Base-by-base conservation (phyloP, 78 protist genomes). In the Dictyostelium brefeldianum region DNA sequence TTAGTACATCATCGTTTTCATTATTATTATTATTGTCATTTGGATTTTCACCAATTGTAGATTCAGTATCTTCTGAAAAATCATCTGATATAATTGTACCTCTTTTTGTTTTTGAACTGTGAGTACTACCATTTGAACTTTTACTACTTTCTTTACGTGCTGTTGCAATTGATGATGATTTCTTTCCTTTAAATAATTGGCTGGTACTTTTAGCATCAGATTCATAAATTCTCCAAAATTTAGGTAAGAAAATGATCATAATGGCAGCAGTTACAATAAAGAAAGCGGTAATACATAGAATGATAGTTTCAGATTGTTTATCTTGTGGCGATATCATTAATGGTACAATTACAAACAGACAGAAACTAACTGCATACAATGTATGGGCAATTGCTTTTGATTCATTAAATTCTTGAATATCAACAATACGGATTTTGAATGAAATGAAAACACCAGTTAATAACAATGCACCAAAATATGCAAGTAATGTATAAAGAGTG, bases 361-460 rank as follows among this genome's bases (percentile, higher is more conserved):
- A 54, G 41, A 78, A 78, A 48, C 41, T 10, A 12, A 78, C 31
- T 0, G 83, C 83, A 36, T 78, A 78, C 1, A 78, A 51, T 1
- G 64, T 51, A 12, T 11, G 8, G 0, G 83, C 83, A 56, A 78
- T 65, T 4, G 89, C 22, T 51, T 12, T 51, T 1, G 15, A 3
- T 50, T 75, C 81, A 12, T 75, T 75, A 22, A 75, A 75, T 8
- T 75, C 81, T 50, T 50, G 46, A 1, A 75, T 75, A 53, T 75
- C 81, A 2, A 75, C 64, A 46, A 5, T 50, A 25, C 81, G 22
- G 43, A 75, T 75, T n/a, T 50, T 47, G 43, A 47, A 75, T 50
- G 81, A 75, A 14, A 75, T 62, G 15, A 50, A 75, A 50, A 46
- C 36, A 75, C 81, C 81, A 50, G 14, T n/a, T 12, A 75, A 50